Evolutionary conservation across 2,329 filamentous ascomycete species (phyloP), one percentile per base, ranked within the genome.

Genomic region (Phialophora expanda): DNA sequence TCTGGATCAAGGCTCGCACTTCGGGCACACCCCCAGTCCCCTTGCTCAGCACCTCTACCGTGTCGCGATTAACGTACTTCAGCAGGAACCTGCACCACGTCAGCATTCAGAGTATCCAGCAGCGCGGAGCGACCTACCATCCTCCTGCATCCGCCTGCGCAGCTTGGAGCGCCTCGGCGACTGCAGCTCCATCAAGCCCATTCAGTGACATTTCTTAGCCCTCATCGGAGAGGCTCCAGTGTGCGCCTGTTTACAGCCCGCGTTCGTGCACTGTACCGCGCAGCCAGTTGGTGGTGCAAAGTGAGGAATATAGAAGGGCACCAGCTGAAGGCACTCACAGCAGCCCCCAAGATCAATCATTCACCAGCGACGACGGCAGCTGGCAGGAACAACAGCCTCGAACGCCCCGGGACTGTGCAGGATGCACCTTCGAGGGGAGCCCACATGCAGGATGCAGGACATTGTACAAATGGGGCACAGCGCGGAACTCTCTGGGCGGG

Each of bases 31-130:
- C 94, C 71, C 91, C 91, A 71, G 84, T 90, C 57, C 95, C 95
- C 71, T 86, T 87, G 66, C 84, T 87, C 65, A 95, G 83, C 64
- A 99, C 80, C 71, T 91, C 89, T 67, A 99, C 85, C 73, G 94
- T 91, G 82, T 99, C 95, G 78, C 95, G 89, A 68, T 90, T 90
- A 69, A 87, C 85, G 80, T 99, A 99, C 77, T 94, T 93, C 73
- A 99, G 87, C 69, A 98, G 87, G 75, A 99, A 95, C 95, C 95
- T 98, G 75, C 1, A n/a, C n/a, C 11, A 51, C 34, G 64, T 57
- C 26, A 58, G 55, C 48, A 53, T 24, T 22, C n/a, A n/a, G 65
- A 53, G 59, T 34, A 22, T n/a, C 22, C 17, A 44, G 54, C 51
- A 44, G 20, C 59, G 46, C 26, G 32, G 12, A 28, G 38, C 65